A percentile compares a stretch with the other conserved stretches of the same genome.
phyloP scores from a whole-genome alignment of 768 basidiomycete genomes.

The Boletus subcaerulescens region DNA sequence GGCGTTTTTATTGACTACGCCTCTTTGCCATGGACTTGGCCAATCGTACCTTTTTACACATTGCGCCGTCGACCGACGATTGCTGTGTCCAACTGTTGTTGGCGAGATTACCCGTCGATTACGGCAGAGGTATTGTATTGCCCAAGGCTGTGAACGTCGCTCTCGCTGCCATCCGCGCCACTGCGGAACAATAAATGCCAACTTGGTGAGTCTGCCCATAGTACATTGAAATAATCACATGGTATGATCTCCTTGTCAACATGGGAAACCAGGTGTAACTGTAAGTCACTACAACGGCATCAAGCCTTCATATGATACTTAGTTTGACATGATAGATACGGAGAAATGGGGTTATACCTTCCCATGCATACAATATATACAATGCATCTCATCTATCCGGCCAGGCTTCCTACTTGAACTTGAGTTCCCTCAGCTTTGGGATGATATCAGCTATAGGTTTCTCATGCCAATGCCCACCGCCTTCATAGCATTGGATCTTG shows the following conservation, averaged over 20 bases:
- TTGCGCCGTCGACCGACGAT: background rate
- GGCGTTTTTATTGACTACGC: background rate
- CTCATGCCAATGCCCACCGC: conserved; percentile 19
- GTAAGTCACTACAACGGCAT: background rate
- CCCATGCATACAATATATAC: background rate
- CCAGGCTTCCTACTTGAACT: conserved; percentile 6
- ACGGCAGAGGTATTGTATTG: conserved; percentile 12
- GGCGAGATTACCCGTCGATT: conserved; percentile 1
- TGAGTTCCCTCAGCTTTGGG: conserved; percentile 28
- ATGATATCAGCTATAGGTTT: conserved; percentile 29
- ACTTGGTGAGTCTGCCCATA: background rate
- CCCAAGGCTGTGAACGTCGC: conserved; percentile 13
- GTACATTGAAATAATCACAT: conserved; percentile 5
- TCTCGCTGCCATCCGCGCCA: background rate
- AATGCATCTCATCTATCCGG: background rate
- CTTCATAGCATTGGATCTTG: conserved; percentile 13
- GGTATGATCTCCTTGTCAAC: background rate
- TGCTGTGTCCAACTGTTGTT: conserved; percentile 10
- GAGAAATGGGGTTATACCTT: background rate
- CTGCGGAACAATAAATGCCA: background rate
- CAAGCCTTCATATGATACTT: background rate
- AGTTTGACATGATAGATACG: background rate
- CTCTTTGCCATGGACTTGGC: conserved; percentile 8
- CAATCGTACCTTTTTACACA: background rate
- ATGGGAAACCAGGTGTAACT: background rate